Evolutionary conservation across 73 alveolate species (phyloP), one percentile per base, ranked within the genome.

Genomic region (Urostyla sp.): DNA sequence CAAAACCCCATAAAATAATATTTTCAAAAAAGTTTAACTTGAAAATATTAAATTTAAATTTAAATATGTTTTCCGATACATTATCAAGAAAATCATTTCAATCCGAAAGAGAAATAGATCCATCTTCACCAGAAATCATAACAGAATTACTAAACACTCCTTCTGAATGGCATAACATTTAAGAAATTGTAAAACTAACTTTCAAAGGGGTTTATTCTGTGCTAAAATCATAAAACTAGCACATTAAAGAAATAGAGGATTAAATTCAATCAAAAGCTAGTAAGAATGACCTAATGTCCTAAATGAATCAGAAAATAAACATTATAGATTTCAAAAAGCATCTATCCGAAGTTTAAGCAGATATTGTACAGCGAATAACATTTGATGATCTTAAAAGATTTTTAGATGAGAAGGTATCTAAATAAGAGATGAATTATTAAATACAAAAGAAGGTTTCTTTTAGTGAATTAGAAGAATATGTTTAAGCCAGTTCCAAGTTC

Each of bases 151-250:
- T n/a, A n/a, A n/a, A n/a, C n/a, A n/a, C n/a, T n/a, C n/a, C n/a
- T n/a, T 51, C 69, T 51, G 95, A 87, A 31, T 87, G 95, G 92
- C 50, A 78, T 31, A 88, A 88, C 48, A 84, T 88, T 75, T 66
- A 88, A 59, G 95, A 84, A 27, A 84, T 88, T 1, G 80, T 88
- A 7, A 81, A 85, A 54, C 57, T 84, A 30, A 88, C 95, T 13
- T 34, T 88, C 0, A 84, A 66, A 49, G 88, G 87, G 7, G 45
- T 88, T 23, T 61, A 76, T 37, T 75, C 83, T 37, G 92, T 84
- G 16, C 77, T 88, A 28, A 72, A 57, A 50, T 50, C 75, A 49
- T 89, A 88, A n/a, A 84, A 84, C 0, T 83, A 75, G 26, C 58
- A 75, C 8, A 49, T 89, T 6, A 38, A 51, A 32, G 95, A 89